Percentiles rank a stretch among this genome's conserved stretches.
Evolutionary conservation across 1,139 yeast species (phyloP).

Genomic region (Nakaseomyces sp.): DNA sequence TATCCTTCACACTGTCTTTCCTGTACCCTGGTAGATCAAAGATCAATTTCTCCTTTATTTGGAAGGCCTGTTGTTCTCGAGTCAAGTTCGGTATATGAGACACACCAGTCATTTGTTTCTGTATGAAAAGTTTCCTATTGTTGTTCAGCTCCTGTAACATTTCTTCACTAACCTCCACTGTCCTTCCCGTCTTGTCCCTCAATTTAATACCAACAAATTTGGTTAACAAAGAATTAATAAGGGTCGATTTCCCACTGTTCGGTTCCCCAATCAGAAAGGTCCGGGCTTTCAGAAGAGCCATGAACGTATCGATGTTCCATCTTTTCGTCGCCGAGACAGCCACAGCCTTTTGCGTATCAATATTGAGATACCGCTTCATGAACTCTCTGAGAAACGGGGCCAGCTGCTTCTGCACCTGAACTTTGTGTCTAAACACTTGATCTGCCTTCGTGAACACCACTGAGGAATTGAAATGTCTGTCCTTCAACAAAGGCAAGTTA

Average conservation of each 20-base stretch:
- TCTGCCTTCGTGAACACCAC: constrained; percentile 26
- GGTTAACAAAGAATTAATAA: constrained; percentile 43
- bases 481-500: constrained; percentile 33
- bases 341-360: constrained; percentile 40
- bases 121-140: constrained; percentile 8
- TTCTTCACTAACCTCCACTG: not conserved
- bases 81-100: constrained; percentile 31
- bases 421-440: constrained; percentile 18
- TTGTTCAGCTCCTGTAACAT: not conserved
- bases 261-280: constrained; percentile 63
- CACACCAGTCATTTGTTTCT: constrained; percentile 24
- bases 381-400: constrained; percentile 20
- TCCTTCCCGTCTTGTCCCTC: constrained; percentile 10
- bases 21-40: constrained; percentile 30
- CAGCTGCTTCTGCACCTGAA: constrained; percentile 16
- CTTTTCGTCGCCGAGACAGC: constrained; percentile 42
- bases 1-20: constrained; percentile 8
- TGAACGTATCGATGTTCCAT: constrained; percentile 43
- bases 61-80: constrained; percentile 22
- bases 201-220: constrained; percentile 20
- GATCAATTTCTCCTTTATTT: constrained; percentile 19
- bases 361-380: constrained; percentile 33
- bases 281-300: constrained; percentile 32
- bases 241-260: constrained; percentile 68
- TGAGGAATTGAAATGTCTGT: constrained; percentile 11